Base-by-base conservation (phyloP, 345 rosid species). In the Eucalyptus urophylla region DNA sequence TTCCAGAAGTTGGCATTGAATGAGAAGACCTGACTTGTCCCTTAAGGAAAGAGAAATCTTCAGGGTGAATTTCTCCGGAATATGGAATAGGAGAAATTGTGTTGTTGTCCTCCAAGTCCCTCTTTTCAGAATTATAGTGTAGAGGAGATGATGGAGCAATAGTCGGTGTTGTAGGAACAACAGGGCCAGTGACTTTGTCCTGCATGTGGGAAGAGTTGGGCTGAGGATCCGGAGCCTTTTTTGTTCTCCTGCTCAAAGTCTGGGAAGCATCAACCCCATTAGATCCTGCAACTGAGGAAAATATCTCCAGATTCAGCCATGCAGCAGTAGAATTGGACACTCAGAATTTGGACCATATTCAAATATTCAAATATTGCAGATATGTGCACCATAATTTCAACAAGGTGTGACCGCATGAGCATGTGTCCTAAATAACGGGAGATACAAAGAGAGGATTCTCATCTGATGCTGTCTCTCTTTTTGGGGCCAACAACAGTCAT, bases 191-290 rank as follows among this genome's bases (percentile, higher is more conserved):
- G 31, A 83, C 89, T 60, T 90, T 93, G 87, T 89, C 91, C 87
- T 44, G 67, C 16, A 89, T 89, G 89, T 76, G 91, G 65, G 96
- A 93, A 29, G 99, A 87, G 51, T 16, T 89, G 44, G 94, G 92
- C 88, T 10, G 85, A 93, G 87, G 95, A 90, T 76, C 91, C 86
- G n/a, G 94, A 58, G 90, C 91, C 95, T 86, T 94, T 94, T 94
- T 96, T 93, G 88, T 92, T 95, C 92, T 92, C 92, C 88, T 93
- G 94, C 97, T 96, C 86, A 93, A 91, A 40, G 83, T 76, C 83
- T 76, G 47, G 81, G 98, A 89, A 87, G 92, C 91, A 65, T 92
- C 93, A 88, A 93, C 92, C 86, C 91, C 81, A 90, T 88, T 89
- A 86, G 96, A 94, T 81, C 93, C 99, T 94, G 92, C 87, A 83